phyloP scores from a whole-genome alignment of 495 filamentous ascomycete genomes.

The Penicillium angulare region DNA sequence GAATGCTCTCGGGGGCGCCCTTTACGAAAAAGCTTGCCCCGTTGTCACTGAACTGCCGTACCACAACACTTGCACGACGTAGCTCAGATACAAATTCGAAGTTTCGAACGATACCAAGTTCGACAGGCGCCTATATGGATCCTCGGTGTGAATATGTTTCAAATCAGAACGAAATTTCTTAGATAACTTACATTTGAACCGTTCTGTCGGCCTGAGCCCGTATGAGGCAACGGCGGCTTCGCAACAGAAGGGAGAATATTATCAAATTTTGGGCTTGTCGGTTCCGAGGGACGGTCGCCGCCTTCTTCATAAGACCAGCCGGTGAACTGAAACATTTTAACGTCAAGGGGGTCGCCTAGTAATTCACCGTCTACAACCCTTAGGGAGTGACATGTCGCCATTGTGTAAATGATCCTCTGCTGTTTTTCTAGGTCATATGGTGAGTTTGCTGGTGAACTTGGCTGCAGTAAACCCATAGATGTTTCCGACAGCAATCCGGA shows the following conservation, averaged over 20 bases:
- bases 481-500: slow-evolving; percentile 58
- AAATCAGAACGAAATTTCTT: not conserved
- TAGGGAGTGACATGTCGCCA: slow-evolving; percentile 97
- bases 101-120: slow-evolving; percentile 80
- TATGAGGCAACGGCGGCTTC: slow-evolving; percentile 53
- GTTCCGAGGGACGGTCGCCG: slow-evolving; percentile 44
- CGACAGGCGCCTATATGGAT: slow-evolving; percentile 47
- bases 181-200: slow-evolving; percentile 28
- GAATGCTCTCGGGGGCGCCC: slow-evolving; percentile 94
- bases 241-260: slow-evolving; percentile 79
- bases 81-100: slow-evolving; percentile 99
- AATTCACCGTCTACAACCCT: slow-evolving; percentile 82
- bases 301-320: slow-evolving; percentile 91
- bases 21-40: slow-evolving; percentile 90
- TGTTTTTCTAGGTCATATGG: slow-evolving; percentile 60
- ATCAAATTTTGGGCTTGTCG: slow-evolving; percentile 59
- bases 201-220: slow-evolving; percentile 3
- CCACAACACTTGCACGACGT: slow-evolving; percentile 87
- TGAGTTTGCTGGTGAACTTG: slow-evolving; percentile 45
- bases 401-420: slow-evolving; percentile 78
- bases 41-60: slow-evolving; percentile 76
- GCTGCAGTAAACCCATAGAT: slow-evolving; percentile 49
- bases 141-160: not conserved
- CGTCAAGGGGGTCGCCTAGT: slow-evolving; percentile 89
- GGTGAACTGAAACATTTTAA: slow-evolving; percentile 99